A percentile compares a stretch with the other conserved stretches of the same genome.
phyloP scores from a whole-genome alignment of 768 basidiomycete genomes.

The Rhodotorula babjevae region DNA sequence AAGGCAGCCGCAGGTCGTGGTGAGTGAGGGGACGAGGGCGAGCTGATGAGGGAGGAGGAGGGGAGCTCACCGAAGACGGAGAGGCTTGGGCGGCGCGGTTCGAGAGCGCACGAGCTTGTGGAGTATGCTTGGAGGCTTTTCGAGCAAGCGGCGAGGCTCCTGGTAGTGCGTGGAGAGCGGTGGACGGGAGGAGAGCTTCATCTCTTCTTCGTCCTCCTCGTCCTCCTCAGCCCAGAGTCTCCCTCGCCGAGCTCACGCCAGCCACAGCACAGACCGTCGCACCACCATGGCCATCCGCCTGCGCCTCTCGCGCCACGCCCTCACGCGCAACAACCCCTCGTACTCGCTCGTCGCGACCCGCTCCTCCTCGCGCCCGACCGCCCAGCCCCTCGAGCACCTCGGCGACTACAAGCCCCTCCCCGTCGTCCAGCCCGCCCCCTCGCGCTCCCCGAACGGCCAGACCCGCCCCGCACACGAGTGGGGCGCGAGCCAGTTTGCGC shows the following conservation, averaged over 20 bases:
- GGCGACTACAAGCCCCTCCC: slow-evolving; percentile 73
- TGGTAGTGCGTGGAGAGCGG: neutral
- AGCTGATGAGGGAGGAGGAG: neutral
- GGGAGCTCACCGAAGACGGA: neutral
- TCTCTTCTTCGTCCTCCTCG: neutral
- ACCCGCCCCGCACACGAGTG: neutral
- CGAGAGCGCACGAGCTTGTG: no score
- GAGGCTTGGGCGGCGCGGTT: no score
- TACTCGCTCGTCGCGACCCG: slow-evolving; percentile 83
- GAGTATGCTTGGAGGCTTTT: neutral
- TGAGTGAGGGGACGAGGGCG: neutral
- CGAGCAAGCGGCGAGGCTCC: rapidly evolving
- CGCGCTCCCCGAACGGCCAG: slow-evolving; percentile 10
- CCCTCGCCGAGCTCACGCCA: neutral
- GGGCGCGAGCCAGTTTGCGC: slow-evolving; percentile 39
- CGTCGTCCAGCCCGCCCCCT: neutral
- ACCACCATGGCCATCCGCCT: slow-evolving; percentile 63
- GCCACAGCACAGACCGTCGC: neutral
- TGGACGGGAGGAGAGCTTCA: no score
- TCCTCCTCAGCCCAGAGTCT: neutral
- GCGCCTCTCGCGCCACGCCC: slow-evolving; percentile 75
- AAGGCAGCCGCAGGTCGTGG: neutral
- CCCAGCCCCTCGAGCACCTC: slow-evolving; percentile 77
- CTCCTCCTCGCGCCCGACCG: slow-evolving; percentile 66
- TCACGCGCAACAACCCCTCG: slow-evolving; percentile 61